Conservation (phyloP, 164 flowering plant genomes). For the Annona cherimola region DNA sequence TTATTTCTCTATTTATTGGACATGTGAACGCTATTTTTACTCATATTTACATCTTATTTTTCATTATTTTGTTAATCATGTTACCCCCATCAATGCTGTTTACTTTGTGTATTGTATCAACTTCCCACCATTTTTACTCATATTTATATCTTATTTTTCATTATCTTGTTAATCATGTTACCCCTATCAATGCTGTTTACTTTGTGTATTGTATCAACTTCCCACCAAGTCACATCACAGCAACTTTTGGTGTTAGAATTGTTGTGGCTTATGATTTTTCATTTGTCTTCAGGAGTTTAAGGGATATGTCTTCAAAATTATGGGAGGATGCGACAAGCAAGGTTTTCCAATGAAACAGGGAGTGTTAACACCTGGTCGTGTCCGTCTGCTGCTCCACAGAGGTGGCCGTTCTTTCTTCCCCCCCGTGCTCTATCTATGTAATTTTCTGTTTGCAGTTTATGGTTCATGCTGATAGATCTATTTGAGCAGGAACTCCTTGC, state of each 20-base stretch:
- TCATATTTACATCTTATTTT: too few relatives aligned
- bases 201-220: too few relatives aligned
- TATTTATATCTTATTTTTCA: too few relatives aligned
- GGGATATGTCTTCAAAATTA: slow-evolving; percentile 46
- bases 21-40: too few relatives aligned
- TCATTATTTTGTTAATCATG: too few relatives aligned
- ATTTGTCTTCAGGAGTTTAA: slow-evolving; percentile 35
- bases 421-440: not conserved
- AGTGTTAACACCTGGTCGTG: slow-evolving; percentile 45
- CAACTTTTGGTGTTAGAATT: not conserved
- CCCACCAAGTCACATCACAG: too few relatives aligned
- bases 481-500: slow-evolving; percentile 35
- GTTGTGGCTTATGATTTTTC: not conserved
- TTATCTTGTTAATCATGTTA: too few relatives aligned
- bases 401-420: slow-evolving; percentile 15
- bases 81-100: too few relatives aligned
- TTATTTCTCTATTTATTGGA: too few relatives aligned
- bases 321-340: slow-evolving; percentile 55
- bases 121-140: too few relatives aligned
- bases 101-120: too few relatives aligned
- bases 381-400: slow-evolving; percentile 37
- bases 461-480: not conserved
- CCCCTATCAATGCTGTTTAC: too few relatives aligned
- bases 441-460: not conserved
- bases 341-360: slow-evolving; percentile 55